Evolutionary conservation across 352 stramenopile genomes (phyloP).

Genomic region (Pythium plurisporium): DNA sequence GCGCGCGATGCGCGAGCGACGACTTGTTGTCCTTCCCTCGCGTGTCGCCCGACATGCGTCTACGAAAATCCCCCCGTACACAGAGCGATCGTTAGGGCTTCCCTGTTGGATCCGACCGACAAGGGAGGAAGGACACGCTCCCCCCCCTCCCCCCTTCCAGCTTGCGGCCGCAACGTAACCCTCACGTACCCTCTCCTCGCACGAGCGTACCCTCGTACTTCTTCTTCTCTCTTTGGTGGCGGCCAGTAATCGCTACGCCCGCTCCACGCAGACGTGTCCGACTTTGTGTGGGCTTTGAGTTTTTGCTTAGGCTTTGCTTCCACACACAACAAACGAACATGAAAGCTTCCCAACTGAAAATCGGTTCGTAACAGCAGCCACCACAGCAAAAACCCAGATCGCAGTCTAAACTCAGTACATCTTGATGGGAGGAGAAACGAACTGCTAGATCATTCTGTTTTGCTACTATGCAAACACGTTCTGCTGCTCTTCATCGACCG

Average conservation of each 20-base stretch:
- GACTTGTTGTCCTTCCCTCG: constrained; percentile 82
- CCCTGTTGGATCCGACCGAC: no score
- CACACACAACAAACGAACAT: constrained; percentile 21
- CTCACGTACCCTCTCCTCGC: not conserved
- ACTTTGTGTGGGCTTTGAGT: constrained; percentile 2
- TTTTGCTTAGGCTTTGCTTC: constrained; percentile 10
- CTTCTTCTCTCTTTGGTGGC: not conserved
- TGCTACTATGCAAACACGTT: constrained; percentile 66
- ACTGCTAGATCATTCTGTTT: not conserved
- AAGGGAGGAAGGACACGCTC: no score
- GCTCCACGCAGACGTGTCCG: no score
- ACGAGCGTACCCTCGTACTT: not conserved
- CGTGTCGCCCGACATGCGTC: constrained; percentile 55
- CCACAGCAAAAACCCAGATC: not conserved
- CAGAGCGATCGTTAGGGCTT: no score
- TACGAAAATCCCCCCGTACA: not conserved
- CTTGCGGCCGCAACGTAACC: not conserved
- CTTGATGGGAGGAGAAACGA: no score
- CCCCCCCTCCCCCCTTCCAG: not conserved
- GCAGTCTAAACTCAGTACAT: constrained; percentile 2
- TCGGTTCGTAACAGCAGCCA: constrained; percentile 18
- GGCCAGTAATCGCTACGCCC: no score
- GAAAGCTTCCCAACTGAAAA: constrained; percentile 20
- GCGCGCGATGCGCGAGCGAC: constrained; percentile 77
- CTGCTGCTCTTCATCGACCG: constrained; percentile 91